Evolutionary conservation across 2,329 filamentous ascomycete species (phyloP), one percentile per base, ranked within the genome.

Genomic region (Chaetomium sp.): DNA sequence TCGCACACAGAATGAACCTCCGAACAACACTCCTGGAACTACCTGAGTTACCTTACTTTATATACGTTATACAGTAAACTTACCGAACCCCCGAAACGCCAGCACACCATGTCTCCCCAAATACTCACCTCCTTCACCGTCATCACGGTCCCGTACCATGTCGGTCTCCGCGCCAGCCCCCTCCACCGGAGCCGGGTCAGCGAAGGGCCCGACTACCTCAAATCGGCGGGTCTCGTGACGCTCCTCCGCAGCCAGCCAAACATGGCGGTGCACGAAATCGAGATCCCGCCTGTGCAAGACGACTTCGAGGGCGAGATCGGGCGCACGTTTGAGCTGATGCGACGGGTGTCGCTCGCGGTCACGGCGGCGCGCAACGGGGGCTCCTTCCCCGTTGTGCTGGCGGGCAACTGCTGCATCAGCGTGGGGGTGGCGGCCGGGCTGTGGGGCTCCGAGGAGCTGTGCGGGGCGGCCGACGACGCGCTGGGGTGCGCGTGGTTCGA

Each of bases 401-500:
- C 78, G 0, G 78, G 77, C 0, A 79, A 80, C 62, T 80, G 77
- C 67, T 75, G 73, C 64, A 70, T 75, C 9, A 75, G 70, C 29
- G 75, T 75, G 0, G 78, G 74, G 3, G 75, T 75, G 0, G 75
- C 74, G 0, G 78, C 77, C 3, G 78, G 78, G 0, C 60, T 79
- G 5, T 57, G 62, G 12, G 57, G 33, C 3, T 63, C 69, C 1
- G 59, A 42, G 6, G 60, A 63, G 2, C 23, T 66, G 16, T 27
- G 63, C 0, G 51, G 19, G 1, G 27, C 50, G 1, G 4, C 12
- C 4, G 62, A 63, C n/a, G 38, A 63, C 5, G 69, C 73, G 16
- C 69, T 77, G 1, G 69, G 69, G 0, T 78, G 75, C 47, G 69
- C 80, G 12, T 80, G 78, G 71, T 79, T 81, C 57, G 78, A 81